phyloP scores from a whole-genome alignment of 345 rosid genomes.

The Mangifera indica region DNA sequence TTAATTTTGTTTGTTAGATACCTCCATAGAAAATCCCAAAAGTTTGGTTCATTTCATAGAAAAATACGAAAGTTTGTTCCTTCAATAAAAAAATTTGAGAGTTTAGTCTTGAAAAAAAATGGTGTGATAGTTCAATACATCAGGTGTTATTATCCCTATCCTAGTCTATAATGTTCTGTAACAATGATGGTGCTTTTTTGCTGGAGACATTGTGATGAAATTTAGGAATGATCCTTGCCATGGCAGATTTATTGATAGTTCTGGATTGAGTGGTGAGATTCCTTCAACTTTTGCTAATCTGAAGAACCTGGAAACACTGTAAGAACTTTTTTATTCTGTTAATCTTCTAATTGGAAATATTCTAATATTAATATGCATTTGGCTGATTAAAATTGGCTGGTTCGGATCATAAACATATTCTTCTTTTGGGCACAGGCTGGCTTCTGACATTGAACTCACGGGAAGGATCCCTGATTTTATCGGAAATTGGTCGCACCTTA shows the following conservation, averaged over 20 bases:
- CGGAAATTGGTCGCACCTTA: constrained; percentile 61
- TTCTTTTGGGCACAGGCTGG: constrained; percentile 43
- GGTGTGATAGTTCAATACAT: too few relatives aligned
- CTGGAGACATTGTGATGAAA: not conserved
- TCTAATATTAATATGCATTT: not conserved
- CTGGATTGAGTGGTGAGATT: constrained; percentile 57
- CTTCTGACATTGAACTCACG: constrained; percentile 51
- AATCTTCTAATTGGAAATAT: too few relatives aligned
- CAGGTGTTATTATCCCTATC: too few relatives aligned
- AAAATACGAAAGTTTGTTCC: too few relatives aligned
- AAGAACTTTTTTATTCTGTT: constrained; percentile 22
- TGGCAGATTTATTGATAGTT: constrained; percentile 50
- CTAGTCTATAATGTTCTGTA: too few relatives aligned
- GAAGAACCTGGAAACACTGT: constrained; percentile 27
- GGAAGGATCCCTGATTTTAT: constrained; percentile 70
- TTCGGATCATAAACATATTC: not conserved
- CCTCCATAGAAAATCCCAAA: too few relatives aligned
- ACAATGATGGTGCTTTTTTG: too few relatives aligned
- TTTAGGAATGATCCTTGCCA: not conserved
- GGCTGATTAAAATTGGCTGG: not conserved
- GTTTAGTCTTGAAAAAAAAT: too few relatives aligned
- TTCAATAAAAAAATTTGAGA: too few relatives aligned
- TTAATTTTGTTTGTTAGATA: too few relatives aligned
- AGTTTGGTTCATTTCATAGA: too few relatives aligned
- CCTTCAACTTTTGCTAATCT: constrained; percentile 50